Conservation (phyloP, 805 yeast species). For the Saturnispora sekii region DNA sequence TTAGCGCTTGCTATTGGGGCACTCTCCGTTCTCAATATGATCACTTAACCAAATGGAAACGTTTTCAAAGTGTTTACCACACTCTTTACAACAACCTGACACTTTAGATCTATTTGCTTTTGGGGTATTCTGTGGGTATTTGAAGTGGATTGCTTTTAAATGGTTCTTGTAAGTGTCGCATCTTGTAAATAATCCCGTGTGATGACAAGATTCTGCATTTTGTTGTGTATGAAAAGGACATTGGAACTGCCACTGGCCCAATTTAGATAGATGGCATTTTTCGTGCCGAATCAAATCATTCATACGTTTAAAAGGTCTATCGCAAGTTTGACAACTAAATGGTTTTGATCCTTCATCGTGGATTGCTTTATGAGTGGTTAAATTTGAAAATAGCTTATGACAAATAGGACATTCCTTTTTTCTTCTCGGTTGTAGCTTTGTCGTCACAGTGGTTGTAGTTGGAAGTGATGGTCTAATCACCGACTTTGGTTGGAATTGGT, state of each 20-base stretch:
- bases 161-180: constrained; percentile 92
- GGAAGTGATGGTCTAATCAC: background rate
- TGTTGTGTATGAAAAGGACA: constrained; percentile 57
- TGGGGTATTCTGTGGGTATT: constrained; percentile 78
- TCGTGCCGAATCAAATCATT: constrained; percentile 81
- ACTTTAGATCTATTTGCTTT: constrained; percentile 64
- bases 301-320: constrained; percentile 79
- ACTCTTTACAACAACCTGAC: constrained; percentile 68
- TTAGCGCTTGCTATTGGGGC: constrained; percentile 15
- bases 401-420: constrained; percentile 31
- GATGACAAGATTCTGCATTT: constrained; percentile 45
- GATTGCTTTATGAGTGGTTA: constrained; percentile 76
- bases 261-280: constrained; percentile 76
- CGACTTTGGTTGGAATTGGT: background rate
- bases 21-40: constrained; percentile 52
- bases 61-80: constrained; percentile 53
- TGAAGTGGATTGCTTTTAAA: constrained; percentile 80
- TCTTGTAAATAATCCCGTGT: constrained; percentile 75
- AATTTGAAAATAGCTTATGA: constrained; percentile 52
- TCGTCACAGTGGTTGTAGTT: background rate
- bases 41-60: constrained; percentile 73
- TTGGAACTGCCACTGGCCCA: constrained; percentile 56
- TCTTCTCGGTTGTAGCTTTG: constrained; percentile 19
- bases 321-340: constrained; percentile 66
- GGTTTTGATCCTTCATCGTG: constrained; percentile 72